Evolutionary conservation across 1,284 basidiomycete genomes (phyloP), one percentile per base, ranked within the genome.

Genomic region (Ceratobasidium sp.): DNA sequence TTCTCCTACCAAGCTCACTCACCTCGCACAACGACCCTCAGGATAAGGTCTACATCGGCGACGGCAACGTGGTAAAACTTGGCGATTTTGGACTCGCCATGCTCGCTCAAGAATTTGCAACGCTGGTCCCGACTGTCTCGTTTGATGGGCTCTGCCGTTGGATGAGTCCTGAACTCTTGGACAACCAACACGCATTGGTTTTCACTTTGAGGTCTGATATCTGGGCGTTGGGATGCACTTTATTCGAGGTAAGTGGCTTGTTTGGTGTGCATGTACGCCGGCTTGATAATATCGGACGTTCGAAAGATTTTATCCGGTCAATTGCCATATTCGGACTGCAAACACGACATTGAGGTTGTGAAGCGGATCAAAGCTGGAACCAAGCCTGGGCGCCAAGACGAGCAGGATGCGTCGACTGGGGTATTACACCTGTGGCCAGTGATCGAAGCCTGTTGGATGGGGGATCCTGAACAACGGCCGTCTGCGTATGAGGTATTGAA

Each of bases 101-200:
- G 64, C 64, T 65, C 44, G 44, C 44, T 23, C 64, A 65, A 30
- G 44, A 10, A 10, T 65, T 65, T 20, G 64, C 64, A 6, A 65
- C 44, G 44, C 33, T 65, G 3, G 44, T 46, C 14, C 64, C 64
- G 14, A 48, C 64, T 27, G 23, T 65, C 5, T 65, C 64, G n/a
- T 27, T 48, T 5, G 23, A n/a, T 38, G 66, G 38, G 30, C n/a
- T n/a, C 50, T 68, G 35, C 33, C 66, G 66, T 6, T 68, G 50
- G 48, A 68, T 68, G 66, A 68, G 66, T 33, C 66, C 66, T 5
- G 66, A 68, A 35, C 48, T 54, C 2, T 27, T 68, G 18, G 41
- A 23, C 30, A 38, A 30, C 52, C 44, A 48, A 3, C 10, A 48
- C 44, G n/a, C 30, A 2, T 23, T 23, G 20, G 23, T 55, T 27